Percentiles rank a stretch among this genome's conserved stretches.
Evolutionary conservation across 352 stramenopile genomes (phyloP).

Genomic region (Globisporangium apiculatum): DNA sequence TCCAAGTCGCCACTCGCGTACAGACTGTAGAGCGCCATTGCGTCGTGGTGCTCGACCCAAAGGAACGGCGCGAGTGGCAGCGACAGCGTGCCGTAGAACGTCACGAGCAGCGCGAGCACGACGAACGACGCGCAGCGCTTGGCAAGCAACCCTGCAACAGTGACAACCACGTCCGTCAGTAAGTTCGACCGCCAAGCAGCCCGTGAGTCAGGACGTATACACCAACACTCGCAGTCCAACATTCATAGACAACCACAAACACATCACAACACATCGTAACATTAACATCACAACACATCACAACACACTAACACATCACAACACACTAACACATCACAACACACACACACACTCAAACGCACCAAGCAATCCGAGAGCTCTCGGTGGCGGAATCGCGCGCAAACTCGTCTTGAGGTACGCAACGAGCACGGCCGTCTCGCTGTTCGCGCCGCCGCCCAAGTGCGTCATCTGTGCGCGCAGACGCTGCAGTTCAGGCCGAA

Average conservation of each 20-base stretch:
- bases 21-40: slow-evolving; percentile 22
- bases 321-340: slow-evolving; percentile 4
- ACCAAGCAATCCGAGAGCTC: slow-evolving; percentile 25
- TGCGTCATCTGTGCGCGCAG: slow-evolving; percentile 38
- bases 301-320: slow-evolving; percentile 1
- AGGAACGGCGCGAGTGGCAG: slow-evolving; percentile 56
- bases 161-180: too few species aligned
- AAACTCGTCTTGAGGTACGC: slow-evolving; percentile 63
- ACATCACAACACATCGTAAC: slow-evolving; percentile 3
- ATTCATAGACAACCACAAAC: neutral
- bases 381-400: slow-evolving; percentile 40
- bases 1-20: slow-evolving; percentile 34
- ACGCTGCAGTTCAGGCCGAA: slow-evolving; percentile 45
- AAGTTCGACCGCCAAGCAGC: too few species aligned
- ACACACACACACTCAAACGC: neutral
- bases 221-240: neutral
- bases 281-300: neutral
- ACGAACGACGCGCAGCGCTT: slow-evolving; percentile 66
- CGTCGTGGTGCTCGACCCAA: slow-evolving; percentile 31
- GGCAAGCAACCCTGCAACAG: slow-evolving; percentile 29
- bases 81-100: slow-evolving; percentile 49
- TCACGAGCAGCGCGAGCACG: slow-evolving; percentile 31
- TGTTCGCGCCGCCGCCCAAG: slow-evolving; percentile 21
- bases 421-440: slow-evolving; percentile 47
- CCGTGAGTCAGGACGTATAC: too few species aligned